Evolutionary conservation across 73 alveolate species (phyloP).

Genomic region (Paramecium caudatum): DNA sequence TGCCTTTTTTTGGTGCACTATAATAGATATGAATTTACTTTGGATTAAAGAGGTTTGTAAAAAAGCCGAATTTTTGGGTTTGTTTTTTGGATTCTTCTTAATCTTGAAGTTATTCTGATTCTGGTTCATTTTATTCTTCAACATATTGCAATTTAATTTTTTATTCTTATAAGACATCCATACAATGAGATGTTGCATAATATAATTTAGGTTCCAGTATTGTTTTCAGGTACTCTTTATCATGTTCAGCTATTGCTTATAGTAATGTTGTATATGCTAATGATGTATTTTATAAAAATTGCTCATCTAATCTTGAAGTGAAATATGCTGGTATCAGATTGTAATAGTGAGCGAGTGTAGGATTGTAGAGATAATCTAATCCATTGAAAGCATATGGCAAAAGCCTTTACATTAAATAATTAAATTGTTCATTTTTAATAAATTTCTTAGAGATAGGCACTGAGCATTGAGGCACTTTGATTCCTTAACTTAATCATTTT

Average conservation of each 20-base stretch:
- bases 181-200: not conserved
- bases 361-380: conserved; percentile 59
- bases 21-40: too few relatives aligned
- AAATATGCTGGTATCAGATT: not conserved
- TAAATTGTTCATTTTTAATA: not conserved
- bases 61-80: not conserved
- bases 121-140: not conserved
- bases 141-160: not conserved
- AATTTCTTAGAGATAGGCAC: conserved; percentile 36
- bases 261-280: not conserved
- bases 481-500: conserved; percentile 15
- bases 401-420: conserved; percentile 54
- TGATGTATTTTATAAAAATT: not conserved
- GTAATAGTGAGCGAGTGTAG: not conserved
- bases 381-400: conserved; percentile 59
- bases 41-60: too few relatives aligned
- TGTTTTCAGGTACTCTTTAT: conserved; percentile 18
- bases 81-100: not conserved
- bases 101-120: conserved; percentile 16
- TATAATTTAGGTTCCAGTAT: conserved; percentile 57
- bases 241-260: conserved; percentile 45
- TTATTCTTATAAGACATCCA: not conserved
- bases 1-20: too few relatives aligned
- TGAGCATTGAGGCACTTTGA: conserved; percentile 42
- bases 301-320: not conserved